Percentiles rank a stretch among this genome's conserved stretches.
Evolutionary conservation across 352 stramenopile species (phyloP).

Genomic region (Elongisporangium prolatum): DNA sequence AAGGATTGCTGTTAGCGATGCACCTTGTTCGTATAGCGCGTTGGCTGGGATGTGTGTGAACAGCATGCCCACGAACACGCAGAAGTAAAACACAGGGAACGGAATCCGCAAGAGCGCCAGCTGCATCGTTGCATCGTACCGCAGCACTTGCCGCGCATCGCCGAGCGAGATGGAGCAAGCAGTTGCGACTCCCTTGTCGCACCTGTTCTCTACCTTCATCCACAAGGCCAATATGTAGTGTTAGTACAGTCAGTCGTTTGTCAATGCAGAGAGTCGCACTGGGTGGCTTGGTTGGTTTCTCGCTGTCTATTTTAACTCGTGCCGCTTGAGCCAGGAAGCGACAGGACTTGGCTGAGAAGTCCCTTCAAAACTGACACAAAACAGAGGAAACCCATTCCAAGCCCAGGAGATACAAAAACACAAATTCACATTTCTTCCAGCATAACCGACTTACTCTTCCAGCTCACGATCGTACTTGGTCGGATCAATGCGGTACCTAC

Average conservation of each 20-base stretch:
- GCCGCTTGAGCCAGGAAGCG: no score
- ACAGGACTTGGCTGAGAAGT: no score
- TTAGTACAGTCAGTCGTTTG: no score
- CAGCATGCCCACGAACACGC: slow-evolving; percentile 38
- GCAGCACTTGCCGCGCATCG: slow-evolving; percentile 24
- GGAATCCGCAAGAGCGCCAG: slow-evolving; percentile 25
- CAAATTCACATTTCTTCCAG: not conserved
- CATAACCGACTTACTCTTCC: slow-evolving; percentile 23
- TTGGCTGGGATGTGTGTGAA: slow-evolving; percentile 33
- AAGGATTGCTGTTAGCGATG: slow-evolving; percentile 24
- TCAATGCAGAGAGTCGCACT: no score
- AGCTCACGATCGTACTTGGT: slow-evolving; percentile 61
- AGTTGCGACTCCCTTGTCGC: no score
- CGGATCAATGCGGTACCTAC: slow-evolving; percentile 73
- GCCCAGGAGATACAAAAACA: not conserved
- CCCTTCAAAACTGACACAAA: no score
- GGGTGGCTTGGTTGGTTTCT: no score
- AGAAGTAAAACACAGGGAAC: slow-evolving; percentile 32
- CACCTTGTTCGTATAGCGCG: slow-evolving; percentile 27
- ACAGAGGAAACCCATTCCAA: no score
- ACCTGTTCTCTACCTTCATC: not conserved
- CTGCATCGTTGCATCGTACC: slow-evolving; percentile 33
- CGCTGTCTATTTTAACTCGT: no score
- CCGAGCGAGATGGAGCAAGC: slow-evolving; percentile 7
- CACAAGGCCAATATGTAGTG: no score